Percentiles rank a stretch among this genome's conserved stretches.
phyloP scores from a whole-genome alignment of 2,329 filamentous ascomycete species.

The Claviceps digitariae region DNA sequence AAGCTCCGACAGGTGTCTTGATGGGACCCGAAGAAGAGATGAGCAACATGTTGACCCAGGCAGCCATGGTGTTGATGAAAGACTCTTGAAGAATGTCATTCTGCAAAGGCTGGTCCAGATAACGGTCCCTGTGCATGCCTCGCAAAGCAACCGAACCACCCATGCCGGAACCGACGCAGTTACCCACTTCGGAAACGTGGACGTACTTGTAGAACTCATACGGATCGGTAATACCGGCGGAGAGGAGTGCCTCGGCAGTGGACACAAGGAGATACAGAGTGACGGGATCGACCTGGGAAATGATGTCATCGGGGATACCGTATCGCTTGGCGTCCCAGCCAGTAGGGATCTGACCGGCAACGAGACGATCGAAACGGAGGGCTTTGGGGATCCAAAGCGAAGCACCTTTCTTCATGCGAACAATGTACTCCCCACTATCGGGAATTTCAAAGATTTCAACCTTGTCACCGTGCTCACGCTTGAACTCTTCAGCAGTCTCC shows the following conservation, averaged over 20 bases:
- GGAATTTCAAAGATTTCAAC: slow-evolving; percentile 94
- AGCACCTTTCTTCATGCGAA: slow-evolving; percentile 90
- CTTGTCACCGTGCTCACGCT: slow-evolving; percentile 92
- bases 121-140: slow-evolving; percentile 97
- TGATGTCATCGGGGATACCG: slow-evolving; percentile 93
- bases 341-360: slow-evolving; percentile 91
- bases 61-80: slow-evolving; percentile 99
- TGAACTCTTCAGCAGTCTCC: slow-evolving; percentile 95
- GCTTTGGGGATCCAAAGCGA: slow-evolving; percentile 94
- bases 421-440: slow-evolving; percentile 85
- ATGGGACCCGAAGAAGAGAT: slow-evolving; percentile 95
- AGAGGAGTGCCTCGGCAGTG: slow-evolving; percentile 79
- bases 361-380: slow-evolving; percentile 89
- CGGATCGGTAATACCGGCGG: slow-evolving; percentile 91
- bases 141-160: slow-evolving; percentile 84
- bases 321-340: slow-evolving; percentile 96
- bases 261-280: slow-evolving; percentile 91
- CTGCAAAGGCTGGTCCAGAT: slow-evolving; percentile 90
- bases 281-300: slow-evolving; percentile 92
- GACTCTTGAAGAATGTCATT: slow-evolving; percentile 99
- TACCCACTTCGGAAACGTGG: slow-evolving; percentile 93
- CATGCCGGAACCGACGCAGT: slow-evolving; percentile 97
- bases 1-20: slow-evolving; percentile 96
- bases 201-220: slow-evolving; percentile 99
- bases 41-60: slow-evolving; percentile 98